These are phyloP conservation scores for Malassezia caprae DNA, from an alignment of 1,284 basidiomycete species.

Conservation along the genomic window DNA sequence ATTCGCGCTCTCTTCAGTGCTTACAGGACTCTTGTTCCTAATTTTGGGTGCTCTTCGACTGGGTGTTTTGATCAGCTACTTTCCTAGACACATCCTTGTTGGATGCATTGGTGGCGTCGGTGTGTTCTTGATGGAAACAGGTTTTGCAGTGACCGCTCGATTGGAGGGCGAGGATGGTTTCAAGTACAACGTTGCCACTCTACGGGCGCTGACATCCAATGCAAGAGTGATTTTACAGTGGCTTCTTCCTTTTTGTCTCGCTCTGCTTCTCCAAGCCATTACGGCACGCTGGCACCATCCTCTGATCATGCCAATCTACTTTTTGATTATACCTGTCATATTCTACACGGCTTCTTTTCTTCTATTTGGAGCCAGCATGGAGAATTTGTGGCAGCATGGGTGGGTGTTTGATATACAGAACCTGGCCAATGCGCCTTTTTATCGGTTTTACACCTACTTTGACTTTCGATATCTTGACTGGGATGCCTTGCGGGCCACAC, in stretches of 20 bases:
- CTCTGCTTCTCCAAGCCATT: constrained; percentile 67
- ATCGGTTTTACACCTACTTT: constrained; percentile 46
- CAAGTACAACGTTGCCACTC: constrained; percentile 58
- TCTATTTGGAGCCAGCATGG: constrained; percentile 59
- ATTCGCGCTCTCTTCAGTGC: constrained; percentile 76
- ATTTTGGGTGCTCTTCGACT: constrained; percentile 62
- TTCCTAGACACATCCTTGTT: constrained; percentile 73
- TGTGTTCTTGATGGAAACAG: constrained; percentile 60
- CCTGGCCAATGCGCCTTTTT: constrained; percentile 38
- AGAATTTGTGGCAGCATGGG: constrained; percentile 57
- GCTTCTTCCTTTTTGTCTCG: constrained; percentile 66
- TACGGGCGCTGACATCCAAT: constrained; percentile 52
- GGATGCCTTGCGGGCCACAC: constrained; percentile 47
- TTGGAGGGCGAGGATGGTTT: constrained; percentile 68
- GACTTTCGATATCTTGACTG: constrained; percentile 39
- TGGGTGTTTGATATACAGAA: constrained; percentile 80
- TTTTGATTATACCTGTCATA: constrained; percentile 67
- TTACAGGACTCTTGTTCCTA: constrained; percentile 59
- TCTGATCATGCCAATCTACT: constrained; percentile 79
- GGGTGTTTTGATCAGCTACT: constrained; percentile 83
- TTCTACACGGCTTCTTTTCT: constrained; percentile 69
- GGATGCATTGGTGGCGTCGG: constrained; percentile 94
- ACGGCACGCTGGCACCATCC: constrained; percentile 75
- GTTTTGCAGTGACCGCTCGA: constrained; percentile 67
- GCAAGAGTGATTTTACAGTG: constrained; percentile 61